phyloP scores from a whole-genome alignment of 305 asterid species.

The Fraxinus nigra region DNA sequence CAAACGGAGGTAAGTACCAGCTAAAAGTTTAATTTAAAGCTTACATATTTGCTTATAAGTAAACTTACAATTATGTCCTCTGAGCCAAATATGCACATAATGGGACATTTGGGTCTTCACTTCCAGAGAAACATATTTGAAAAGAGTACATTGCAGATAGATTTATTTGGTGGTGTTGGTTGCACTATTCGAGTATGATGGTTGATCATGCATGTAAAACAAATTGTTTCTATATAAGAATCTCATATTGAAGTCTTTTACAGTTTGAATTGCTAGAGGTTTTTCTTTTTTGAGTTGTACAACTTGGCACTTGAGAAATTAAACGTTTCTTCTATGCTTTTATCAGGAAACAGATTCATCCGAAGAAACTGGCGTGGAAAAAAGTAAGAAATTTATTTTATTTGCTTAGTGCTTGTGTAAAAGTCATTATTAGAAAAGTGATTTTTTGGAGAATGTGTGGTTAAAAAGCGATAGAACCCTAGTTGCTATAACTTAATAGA shows the following conservation, averaged over 20 bases:
- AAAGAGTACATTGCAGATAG: not conserved
- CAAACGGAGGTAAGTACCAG: not conserved
- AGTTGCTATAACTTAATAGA: too few relatives aligned
- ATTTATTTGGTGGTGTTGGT: not conserved
- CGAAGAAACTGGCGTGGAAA: conserved; percentile 34
- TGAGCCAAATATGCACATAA: not conserved
- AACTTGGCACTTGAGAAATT: not conserved
- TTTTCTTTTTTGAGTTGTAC: not conserved
- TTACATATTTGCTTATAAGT: not conserved
- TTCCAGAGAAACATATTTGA: not conserved
- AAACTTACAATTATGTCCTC: not conserved
- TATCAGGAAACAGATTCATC: conserved; percentile 51
- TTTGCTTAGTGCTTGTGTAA: not conserved
- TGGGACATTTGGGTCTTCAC: not conserved
- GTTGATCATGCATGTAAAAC: not conserved
- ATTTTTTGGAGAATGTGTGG: not conserved
- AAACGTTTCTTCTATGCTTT: not conserved
- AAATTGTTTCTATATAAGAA: not conserved
- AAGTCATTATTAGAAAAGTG: not conserved
- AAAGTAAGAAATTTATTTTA: conserved; percentile 30
- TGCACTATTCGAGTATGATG: not conserved
- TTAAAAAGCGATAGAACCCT: not conserved
- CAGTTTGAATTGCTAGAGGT: not conserved
- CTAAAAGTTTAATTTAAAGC: not conserved
- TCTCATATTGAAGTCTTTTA: not conserved